Evolutionary conservation across 202 grass and related monocot genomes (phyloP).

Genomic region (Carex arenaria): DNA sequence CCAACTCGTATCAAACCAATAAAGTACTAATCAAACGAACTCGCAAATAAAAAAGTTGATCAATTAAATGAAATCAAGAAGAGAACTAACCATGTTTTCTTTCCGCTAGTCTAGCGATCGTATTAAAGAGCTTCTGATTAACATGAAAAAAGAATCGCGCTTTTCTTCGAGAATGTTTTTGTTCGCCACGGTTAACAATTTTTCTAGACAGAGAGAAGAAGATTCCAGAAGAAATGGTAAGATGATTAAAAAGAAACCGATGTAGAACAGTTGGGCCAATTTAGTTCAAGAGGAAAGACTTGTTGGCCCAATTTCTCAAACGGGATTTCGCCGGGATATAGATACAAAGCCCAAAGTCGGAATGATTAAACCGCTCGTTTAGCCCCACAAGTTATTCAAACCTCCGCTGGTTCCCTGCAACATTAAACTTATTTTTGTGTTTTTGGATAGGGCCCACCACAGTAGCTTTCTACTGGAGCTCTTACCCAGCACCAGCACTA

Average conservation of each 20-base stretch:
- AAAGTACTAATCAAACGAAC: neutral
- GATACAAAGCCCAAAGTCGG: no score
- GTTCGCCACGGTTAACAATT: no score
- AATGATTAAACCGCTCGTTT: no score
- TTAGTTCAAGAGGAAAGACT: neutral
- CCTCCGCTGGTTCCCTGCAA: no score
- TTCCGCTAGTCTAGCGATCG: neutral
- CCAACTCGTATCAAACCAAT: neutral
- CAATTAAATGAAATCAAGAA: neutral
- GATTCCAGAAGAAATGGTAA: neutral
- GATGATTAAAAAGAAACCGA: neutral
- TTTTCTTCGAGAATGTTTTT: neutral
- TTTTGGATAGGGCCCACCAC: no score
- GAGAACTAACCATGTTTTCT: neutral
- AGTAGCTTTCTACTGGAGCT: no score
- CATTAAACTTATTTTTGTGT: no score
- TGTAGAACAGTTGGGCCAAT: neutral
- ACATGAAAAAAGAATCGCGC: neutral
- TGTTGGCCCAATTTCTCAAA: no score
- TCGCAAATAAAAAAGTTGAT: neutral
- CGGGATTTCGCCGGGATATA: no score
- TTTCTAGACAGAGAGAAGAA: neutral
- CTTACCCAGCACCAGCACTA: no score
- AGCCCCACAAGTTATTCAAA: no score
- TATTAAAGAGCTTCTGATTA: neutral